These are phyloP conservation scores for Penicillium flavigenum DNA, from an alignment of 495 filamentous ascomycete species.

Conservation along the genomic window DNA sequence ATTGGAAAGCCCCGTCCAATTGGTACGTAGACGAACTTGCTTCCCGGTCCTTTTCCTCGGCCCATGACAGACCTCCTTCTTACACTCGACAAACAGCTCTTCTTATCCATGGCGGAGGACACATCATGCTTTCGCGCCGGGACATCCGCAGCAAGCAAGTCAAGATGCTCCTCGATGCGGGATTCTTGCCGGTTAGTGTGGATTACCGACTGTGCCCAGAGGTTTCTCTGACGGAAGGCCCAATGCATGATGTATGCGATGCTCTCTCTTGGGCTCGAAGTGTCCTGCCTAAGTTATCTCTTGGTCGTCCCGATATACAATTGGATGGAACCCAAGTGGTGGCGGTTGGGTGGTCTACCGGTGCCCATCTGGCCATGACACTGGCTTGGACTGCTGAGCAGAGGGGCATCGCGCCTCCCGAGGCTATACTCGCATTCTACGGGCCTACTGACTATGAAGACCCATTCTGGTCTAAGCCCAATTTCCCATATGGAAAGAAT, in stretches of 20 bases:
- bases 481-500: background rate
- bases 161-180: conserved; percentile 32
- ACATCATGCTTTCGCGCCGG: conserved; percentile 45
- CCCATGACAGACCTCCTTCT: background rate
- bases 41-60: background rate
- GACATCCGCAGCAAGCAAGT: conserved; percentile 46
- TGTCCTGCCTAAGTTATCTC: conserved; percentile 31
- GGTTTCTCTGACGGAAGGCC: conserved; percentile 43
- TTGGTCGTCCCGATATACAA: conserved; percentile 26
- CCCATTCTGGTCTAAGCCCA: background rate
- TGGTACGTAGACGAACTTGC: conserved; percentile 1
- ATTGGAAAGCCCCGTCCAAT: background rate
- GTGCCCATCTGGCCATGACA: conserved; percentile 52
- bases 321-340: conserved; percentile 42
- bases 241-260: conserved; percentile 49
- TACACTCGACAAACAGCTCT: conserved; percentile 2
- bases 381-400: conserved; percentile 38
- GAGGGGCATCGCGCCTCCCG: conserved; percentile 36
- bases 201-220: conserved; percentile 59
- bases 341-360: conserved; percentile 55
- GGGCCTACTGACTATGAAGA: conserved; percentile 44
- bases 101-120: conserved; percentile 53
- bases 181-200: conserved; percentile 52
- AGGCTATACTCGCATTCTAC: conserved; percentile 53
- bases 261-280: conserved; percentile 44